Evolutionary conservation across 2,329 filamentous ascomycete genomes (phyloP).

Genomic region (Raffaelea albimanens): DNA sequence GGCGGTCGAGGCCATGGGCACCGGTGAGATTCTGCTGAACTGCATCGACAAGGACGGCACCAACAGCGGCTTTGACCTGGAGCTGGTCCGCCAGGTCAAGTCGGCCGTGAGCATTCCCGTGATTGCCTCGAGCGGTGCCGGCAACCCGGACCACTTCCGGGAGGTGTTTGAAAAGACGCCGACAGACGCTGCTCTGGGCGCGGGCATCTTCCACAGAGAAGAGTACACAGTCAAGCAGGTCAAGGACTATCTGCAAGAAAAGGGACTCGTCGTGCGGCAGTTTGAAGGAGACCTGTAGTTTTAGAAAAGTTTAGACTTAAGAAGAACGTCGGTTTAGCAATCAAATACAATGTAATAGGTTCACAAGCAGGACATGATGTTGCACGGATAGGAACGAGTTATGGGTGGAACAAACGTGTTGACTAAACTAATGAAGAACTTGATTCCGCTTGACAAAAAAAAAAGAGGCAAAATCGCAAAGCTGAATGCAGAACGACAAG

Average conservation of each 20-base stretch:
- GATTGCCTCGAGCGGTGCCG: conserved; percentile 88
- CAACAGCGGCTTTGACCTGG: conserved; percentile 88
- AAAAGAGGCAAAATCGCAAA: neutral
- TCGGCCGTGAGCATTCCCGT: conserved; percentile 81
- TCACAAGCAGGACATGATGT: no score
- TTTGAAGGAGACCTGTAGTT: conserved; percentile 51
- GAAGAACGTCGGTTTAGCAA: conserved; percentile 1
- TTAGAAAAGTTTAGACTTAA: conserved; percentile 1
- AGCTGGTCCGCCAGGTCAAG: conserved; percentile 85
- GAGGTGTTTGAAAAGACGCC: conserved; percentile 81
- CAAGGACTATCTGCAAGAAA: conserved; percentile 66
- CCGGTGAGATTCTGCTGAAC: conserved; percentile 89
- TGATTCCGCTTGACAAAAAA: no score
- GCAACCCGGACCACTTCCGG: conserved; percentile 76
- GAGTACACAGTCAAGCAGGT: conserved; percentile 94
- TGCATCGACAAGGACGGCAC: conserved; percentile 97
- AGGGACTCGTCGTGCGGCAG: conserved; percentile 68
- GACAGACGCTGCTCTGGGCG: conserved; percentile 87
- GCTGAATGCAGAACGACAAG: no score
- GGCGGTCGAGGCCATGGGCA: conserved; percentile 92
- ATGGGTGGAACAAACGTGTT: no score
- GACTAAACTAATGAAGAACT: no score
- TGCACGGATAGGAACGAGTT: no score
- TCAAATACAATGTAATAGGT: neutral
- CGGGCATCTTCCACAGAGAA: conserved; percentile 93